phyloP scores from a whole-genome alignment of 2,329 filamentous ascomycete species.

The Karstenula rhodostoma region DNA sequence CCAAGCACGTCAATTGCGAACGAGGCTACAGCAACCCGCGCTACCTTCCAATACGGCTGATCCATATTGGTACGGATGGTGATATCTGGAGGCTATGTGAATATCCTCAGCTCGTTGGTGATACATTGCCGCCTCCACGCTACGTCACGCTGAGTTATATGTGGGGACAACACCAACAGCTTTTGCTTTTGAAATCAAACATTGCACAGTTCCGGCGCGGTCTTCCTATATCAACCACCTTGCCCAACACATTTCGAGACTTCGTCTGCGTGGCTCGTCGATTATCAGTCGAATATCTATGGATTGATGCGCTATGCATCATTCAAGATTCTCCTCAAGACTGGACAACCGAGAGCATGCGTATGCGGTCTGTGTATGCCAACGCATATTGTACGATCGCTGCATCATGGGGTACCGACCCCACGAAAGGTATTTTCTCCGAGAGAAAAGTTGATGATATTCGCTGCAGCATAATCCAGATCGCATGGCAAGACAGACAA shows the following conservation, averaged over 20 bases:
- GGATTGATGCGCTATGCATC: constrained; percentile 16
- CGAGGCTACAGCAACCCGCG: too few relatives aligned
- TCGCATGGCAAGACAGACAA: too few relatives aligned
- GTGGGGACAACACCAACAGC: not conserved
- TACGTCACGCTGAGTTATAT: too few relatives aligned
- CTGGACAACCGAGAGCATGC: not conserved
- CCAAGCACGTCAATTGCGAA: too few relatives aligned
- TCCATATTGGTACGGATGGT: too few relatives aligned
- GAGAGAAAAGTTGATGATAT: not conserved
- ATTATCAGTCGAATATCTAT: constrained; percentile 4
- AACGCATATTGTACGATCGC: constrained; percentile 1
- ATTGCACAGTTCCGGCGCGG: not conserved
- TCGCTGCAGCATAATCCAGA: not conserved
- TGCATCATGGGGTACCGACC: not conserved
- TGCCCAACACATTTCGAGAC: not conserved
- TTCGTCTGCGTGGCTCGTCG: not conserved
- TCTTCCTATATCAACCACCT: not conserved
- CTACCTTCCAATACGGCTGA: too few relatives aligned
- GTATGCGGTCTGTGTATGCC: not conserved
- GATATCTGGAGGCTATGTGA: too few relatives aligned
- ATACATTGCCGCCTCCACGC: too few relatives aligned
- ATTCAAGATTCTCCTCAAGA: constrained; percentile 11
- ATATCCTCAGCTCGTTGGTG: too few relatives aligned
- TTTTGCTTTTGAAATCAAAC: not conserved
- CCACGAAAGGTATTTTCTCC: not conserved